These are phyloP conservation scores for Fistulinella prunicolor DNA, from an alignment of 768 basidiomycete genomes.

Conservation along the genomic window DNA sequence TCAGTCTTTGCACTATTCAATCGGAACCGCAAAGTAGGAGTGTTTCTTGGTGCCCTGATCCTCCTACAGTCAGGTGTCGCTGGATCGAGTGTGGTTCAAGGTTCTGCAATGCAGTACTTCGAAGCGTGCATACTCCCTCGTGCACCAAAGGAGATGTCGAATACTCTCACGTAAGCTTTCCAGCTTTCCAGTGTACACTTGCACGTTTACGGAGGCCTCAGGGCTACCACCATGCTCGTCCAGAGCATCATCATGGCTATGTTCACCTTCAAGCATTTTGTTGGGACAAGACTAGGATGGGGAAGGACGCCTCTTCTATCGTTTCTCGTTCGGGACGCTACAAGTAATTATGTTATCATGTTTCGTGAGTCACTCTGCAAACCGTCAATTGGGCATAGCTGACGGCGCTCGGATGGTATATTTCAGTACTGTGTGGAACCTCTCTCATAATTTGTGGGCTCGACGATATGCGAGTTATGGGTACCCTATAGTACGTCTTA, in stretches of 20 bases:
- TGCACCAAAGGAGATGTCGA: background rate
- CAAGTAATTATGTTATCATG: conserved; percentile 41
- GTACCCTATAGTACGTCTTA: conserved; percentile 5
- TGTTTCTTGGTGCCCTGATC: conserved; percentile 10
- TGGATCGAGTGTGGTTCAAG: conserved; percentile 20
- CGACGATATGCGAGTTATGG: background rate
- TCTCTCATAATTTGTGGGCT: background rate
- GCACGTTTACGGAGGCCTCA: conserved; percentile 1
- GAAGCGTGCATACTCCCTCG: conserved; percentile 27
- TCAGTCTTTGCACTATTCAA: conserved; percentile 33
- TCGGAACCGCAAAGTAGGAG: conserved; percentile 28
- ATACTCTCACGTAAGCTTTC: conserved; percentile 17
- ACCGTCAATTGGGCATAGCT: background rate
- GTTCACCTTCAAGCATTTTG: conserved; percentile 36
- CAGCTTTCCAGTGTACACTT: background rate
- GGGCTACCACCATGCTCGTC: conserved; percentile 22
- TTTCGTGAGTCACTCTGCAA: conserved; percentile 32
- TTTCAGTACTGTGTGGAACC: conserved; percentile 3
- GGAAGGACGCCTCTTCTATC: conserved; percentile 40
- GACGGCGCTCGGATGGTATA: background rate
- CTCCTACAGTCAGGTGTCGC: conserved; percentile 17
- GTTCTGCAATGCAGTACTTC: background rate
- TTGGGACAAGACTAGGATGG: conserved; percentile 36
- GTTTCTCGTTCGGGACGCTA: conserved; percentile 45
- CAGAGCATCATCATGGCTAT: conserved; percentile 40